Base-by-base conservation (phyloP, 768 basidiomycete genomes). In the Pleurotus djamor region DNA sequence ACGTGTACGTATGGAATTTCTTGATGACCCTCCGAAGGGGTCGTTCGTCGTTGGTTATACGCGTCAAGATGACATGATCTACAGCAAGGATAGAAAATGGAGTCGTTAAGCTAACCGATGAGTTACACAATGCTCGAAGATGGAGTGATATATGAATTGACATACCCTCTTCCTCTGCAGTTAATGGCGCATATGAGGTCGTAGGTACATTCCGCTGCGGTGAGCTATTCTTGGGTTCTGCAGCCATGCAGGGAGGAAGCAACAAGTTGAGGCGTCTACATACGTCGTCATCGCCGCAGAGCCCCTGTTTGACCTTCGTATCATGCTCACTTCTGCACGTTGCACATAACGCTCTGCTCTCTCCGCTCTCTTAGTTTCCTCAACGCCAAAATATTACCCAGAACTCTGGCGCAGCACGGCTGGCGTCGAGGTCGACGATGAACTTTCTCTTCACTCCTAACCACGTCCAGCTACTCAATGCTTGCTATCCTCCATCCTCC, bases 401-500 rank as follows among this genome's bases (percentile, higher is more conserved):
- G n/a, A n/a, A n/a, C n/a, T n/a, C n/a, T n/a, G n/a, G 60, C 28
- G 59, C 54, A 17, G 34, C 55, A 36, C 55, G 35, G 9, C 48
- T 28, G 17, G 48, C 28, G 14, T 43, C 57, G 28, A 21, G 14
- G 17, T 45, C 16, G 45, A 36, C 52, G 51, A 91, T 92, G 89
- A 85, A 87, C 71, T 71, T 87, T 61, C 72, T 85, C 66, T 92
- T 94, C 75, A 88, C 88, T 59, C 87, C 92, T 62, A 85, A 89
- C 76, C 92, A 94, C 77, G 83, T 93, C 66, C 84, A 86, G 65
- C 86, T 94, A 61, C 83, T 96, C 69, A 84, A 85, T 57, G 85
- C 92, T 37, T 96, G 93, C 71, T 96, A 96, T 69, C 94, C 94
- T 13, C 84, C 91, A 6, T 76, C 86, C 45, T 87, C 92, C 55